Base-by-base conservation (phyloP, 2,329 filamentous ascomycete species). In the Fusarium praegraminearum region DNA sequence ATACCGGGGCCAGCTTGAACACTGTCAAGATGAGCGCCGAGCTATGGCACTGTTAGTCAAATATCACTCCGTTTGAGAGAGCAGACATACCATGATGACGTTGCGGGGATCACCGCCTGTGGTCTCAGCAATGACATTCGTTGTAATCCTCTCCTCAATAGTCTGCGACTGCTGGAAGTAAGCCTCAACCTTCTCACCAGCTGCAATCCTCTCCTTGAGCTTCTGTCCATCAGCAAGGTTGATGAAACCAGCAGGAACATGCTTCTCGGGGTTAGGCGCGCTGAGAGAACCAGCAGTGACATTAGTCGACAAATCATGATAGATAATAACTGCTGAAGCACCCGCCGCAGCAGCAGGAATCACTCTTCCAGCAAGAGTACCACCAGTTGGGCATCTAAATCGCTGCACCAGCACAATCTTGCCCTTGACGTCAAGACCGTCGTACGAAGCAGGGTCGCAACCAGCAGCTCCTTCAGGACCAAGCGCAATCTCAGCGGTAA, bases 191-290 rank as follows among this genome's bases (percentile, higher is more conserved):
- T 69, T 67, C 62, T 84, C 82, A 0, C 83, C 82, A 1, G 75
- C 78, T 18, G 76, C 53, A 7, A 85, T 73, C 9, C 79, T 76
- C 15, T 75, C 76, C 46, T 78, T 80, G 32, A 85, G 76, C 2
- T 76, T 78, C 43, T 78, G 51, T 0, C 83, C 83, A 55, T 85
- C 83, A 3, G 66, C 78, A 20, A 79, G 75, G 8, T 49, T 65
- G 3, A 73, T 73, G 4, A 73, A 73, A 0, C 70, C 70, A 9
- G 70, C 55, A 6, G 70, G 70, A 1, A 69, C 70, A 15, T 63
- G 46, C 10, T 55, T 61, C 26, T 71, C 53, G 0, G 73, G 67
- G 9, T 75, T 56, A 1, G 75, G 73, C n/a, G 66, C 62, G 9
- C 70, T 72, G 4, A 73, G 67, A 0, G 70, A 72, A 28, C 70